Base-by-base conservation (phyloP, 2,329 filamentous ascomycete genomes). In the Periglandula ipomoeae region DNA sequence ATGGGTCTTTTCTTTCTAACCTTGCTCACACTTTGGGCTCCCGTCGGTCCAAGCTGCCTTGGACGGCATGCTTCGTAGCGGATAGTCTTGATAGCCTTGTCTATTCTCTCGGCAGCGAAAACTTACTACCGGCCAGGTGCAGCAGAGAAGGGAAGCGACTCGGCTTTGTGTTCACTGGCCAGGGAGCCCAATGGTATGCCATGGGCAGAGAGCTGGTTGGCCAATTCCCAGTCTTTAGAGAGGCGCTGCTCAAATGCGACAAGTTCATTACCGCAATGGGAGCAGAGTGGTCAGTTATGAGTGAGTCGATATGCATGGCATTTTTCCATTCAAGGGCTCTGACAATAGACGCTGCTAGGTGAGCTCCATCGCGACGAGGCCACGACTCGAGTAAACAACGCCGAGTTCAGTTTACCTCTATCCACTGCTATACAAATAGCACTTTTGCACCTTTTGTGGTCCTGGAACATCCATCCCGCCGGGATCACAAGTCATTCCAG, bases 381-480 rank as follows among this genome's bases (percentile, higher is more conserved):
- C 3, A 9, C 24, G 5, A 30, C 39, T 5, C 19, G 30, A 9
- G 10, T 44, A 22, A 10, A 26, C 5, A 9, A 44, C 8, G 20
- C 23, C 8, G 26, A 19, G 13, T 10, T 44, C 9, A 20, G 11
- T 7, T n/a, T 17, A 40, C 61, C 67, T 7, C 38, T 61, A 3
- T 69, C 62, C 46, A 67, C 64, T 11, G 62, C 63, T 1, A 19
- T 70, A 5, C 68, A 70, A 49, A 50, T 70, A 11, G 64, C 52
- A n/a, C 49, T 70, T 1, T 55, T 68, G 0, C 51, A 60, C 17
- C 52, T 68, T 0, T 55, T 65, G 39, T 50, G 48, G 23, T 44
- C 51, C 19, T 65, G 61, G 53, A 55, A 56, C 3, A 48, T 66
- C 5, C 39, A 20, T 7, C 60, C 62, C 5, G 24, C 47, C 7